Base-by-base conservation (phyloP, 345 rosid genomes). In the Eucalyptus erythrocorys region DNA sequence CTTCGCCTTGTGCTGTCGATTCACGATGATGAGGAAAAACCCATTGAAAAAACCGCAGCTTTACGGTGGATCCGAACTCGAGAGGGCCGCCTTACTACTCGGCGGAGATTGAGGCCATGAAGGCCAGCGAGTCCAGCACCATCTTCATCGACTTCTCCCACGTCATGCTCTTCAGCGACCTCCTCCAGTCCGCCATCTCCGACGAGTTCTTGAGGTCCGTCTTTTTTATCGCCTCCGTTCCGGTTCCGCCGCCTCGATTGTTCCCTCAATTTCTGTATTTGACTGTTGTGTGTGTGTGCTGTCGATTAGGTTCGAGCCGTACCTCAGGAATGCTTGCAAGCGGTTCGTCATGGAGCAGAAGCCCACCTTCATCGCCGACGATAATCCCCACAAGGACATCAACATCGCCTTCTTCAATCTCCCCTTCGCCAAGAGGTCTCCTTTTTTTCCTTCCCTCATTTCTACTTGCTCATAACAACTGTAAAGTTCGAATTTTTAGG, bases 321-420 rank as follows among this genome's bases (percentile, higher is more conserved):
- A 94, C 93, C 90, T 96, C 91, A 98, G 94, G 93, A 98, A 94
- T 79, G 98, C 99, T 12, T 98, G 99, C 91, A 97, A 95, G 95
- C 86, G 98, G 61, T 98, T 98, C 87, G 97, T 96, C 87, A 93
- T 94, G 94, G 98, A 97, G 89, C 91, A 93, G 90, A 93, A 94
- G 53, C 98, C 98, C 37, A 90, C 96, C 26, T 92, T 94, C 84
- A 90, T 95, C 40, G 91, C 96, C 13, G 98, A 96, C 88, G 99
- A 98, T 87, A 94, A 93, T 92, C 95, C 97, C 10, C 95, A 95
- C 90, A 96, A 95, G 94, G 99, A 97, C 87, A 93, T 97, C 89
- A 96, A 94, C 76, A 92, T 97, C 12, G 97, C 99, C 55, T 95
- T 98, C 93, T 97, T 90, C 94, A 97, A 96, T 64, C 95, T 97